Conservation (phyloP, 2,329 filamentous ascomycete genomes). For the Aspergillus awamori region DNA sequence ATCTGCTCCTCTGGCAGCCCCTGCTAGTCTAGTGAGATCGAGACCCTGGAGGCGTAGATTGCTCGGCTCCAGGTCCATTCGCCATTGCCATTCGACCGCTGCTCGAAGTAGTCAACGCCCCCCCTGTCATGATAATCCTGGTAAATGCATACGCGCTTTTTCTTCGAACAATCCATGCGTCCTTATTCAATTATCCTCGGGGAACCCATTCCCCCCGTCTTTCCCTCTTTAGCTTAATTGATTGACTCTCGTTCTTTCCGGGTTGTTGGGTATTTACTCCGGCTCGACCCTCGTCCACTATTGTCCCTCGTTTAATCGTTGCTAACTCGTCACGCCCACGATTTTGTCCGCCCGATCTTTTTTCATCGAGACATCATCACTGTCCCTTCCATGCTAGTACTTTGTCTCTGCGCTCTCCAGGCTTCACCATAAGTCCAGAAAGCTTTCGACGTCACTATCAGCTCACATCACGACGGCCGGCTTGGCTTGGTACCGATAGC, state of each 20-base stretch:
- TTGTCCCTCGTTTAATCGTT: constrained; percentile 12
- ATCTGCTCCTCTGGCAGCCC: constrained; percentile 6
- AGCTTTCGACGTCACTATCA: background rate
- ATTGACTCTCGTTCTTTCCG: constrained; percentile 19
- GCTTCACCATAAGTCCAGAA: background rate
- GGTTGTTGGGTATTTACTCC: constrained; percentile 16
- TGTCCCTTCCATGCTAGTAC: constrained; percentile 1
- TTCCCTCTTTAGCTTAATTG: constrained; percentile 15
- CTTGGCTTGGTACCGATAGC: background rate
- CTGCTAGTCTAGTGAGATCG: constrained; percentile 7
- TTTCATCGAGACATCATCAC: constrained; percentile 9
- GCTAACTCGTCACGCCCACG: constrained; percentile 3
- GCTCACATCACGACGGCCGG: background rate
- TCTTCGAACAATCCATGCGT: constrained; percentile 22
- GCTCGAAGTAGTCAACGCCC: constrained; percentile 11
- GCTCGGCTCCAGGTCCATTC: background rate
- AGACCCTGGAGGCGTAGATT: constrained; percentile 3
- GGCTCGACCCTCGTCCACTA: constrained; percentile 8
- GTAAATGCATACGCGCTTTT: constrained; percentile 18
- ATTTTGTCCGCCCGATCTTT: constrained; percentile 6
- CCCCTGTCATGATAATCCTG: constrained; percentile 17
- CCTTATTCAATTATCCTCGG: constrained; percentile 17
- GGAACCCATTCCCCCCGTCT: constrained; percentile 12
- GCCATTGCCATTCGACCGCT: constrained; percentile 11
- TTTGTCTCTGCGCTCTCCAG: background rate